Conservation (phyloP, 257 asterid species). For the Knoxia roxburghii region DNA sequence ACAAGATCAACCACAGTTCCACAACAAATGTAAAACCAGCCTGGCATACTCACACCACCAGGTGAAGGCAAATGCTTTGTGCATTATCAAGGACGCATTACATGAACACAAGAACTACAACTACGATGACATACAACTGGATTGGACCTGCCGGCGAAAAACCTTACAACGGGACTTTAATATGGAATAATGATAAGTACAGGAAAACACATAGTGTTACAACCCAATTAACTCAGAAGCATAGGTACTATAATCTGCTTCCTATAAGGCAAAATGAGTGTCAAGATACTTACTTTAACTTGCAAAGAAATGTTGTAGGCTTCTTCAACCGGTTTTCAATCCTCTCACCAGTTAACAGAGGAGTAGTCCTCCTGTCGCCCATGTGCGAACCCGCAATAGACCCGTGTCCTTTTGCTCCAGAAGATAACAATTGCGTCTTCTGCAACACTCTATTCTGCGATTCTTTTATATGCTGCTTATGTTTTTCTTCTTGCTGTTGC, state of each 20-base stretch:
- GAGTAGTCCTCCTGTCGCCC: conserved; percentile 74
- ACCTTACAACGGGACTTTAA: too few relatives aligned
- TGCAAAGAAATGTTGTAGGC: conserved; percentile 97
- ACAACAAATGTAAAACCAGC: neutral
- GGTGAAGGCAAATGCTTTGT: too few relatives aligned
- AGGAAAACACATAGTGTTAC: too few relatives aligned
- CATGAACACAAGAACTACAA: neutral
- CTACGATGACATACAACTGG: neutral
- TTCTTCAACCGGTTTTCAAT: conserved; percentile 88
- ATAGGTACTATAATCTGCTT: neutral
- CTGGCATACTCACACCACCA: neutral
- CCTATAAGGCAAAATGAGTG: conserved; percentile 6
- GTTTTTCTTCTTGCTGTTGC: conserved; percentile 76
- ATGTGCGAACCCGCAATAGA: conserved; percentile 74
- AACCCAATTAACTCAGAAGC: neutral
- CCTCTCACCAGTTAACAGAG: conserved; percentile 65
- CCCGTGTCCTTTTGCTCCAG: conserved; percentile 75
- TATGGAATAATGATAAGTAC: too few relatives aligned
- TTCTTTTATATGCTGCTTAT: conserved; percentile 69
- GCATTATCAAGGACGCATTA: neutral
- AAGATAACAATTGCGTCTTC: conserved; percentile 71
- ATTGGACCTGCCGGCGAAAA: neutral
- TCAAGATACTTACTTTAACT: conserved; percentile 74
- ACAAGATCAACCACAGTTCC: neutral
- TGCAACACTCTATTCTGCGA: conserved; percentile 77